Conservation (phyloP, 169 alveolate genomes). For the Plasmodium blacklocki region DNA sequence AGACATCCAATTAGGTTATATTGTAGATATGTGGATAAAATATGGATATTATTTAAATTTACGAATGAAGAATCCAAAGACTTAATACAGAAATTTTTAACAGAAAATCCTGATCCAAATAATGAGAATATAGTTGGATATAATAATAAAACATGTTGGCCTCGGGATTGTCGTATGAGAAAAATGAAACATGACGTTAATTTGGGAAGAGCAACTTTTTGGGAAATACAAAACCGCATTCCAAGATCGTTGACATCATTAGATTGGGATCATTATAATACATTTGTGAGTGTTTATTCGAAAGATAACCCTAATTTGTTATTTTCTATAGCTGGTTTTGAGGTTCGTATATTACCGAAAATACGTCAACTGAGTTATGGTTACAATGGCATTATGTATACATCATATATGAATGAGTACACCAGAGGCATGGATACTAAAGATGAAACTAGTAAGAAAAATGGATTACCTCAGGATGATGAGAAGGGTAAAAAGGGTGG, state of each 20-base stretch:
- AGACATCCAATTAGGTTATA: conserved; percentile 98
- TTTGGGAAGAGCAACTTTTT: conserved; percentile 99
- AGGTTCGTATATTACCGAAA: conserved; percentile 97
- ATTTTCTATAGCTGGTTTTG: conserved; percentile 99
- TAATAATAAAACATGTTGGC: conserved; percentile 99
- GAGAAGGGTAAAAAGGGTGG: not conserved
- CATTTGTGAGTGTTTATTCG: conserved; percentile 99
- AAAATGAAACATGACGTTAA: conserved; percentile 98
- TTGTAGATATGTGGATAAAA: conserved; percentile 96
- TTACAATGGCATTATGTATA: conserved; percentile 80
- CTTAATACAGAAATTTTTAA: conserved; percentile 96
- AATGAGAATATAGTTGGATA: conserved; percentile 99
- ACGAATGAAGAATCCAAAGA: conserved; percentile 97
- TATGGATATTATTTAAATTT: conserved; percentile 96
- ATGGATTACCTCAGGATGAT: conserved; percentile 44
- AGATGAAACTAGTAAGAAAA: not conserved
- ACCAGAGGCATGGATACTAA: too few relatives aligned
- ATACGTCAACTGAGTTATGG: conserved; percentile 86
- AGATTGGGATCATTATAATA: conserved; percentile 94
- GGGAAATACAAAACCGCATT: conserved; percentile 99
- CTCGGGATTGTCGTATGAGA: conserved; percentile 99
- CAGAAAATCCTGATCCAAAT: conserved; percentile 99
- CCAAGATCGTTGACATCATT: conserved; percentile 98
- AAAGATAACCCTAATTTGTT: conserved; percentile 99
- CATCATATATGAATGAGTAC: conserved; percentile 25